Percentiles rank a stretch among this genome's conserved stretches.
phyloP scores from a whole-genome alignment of 345 rosid genomes.

The Acer yangbiense region DNA sequence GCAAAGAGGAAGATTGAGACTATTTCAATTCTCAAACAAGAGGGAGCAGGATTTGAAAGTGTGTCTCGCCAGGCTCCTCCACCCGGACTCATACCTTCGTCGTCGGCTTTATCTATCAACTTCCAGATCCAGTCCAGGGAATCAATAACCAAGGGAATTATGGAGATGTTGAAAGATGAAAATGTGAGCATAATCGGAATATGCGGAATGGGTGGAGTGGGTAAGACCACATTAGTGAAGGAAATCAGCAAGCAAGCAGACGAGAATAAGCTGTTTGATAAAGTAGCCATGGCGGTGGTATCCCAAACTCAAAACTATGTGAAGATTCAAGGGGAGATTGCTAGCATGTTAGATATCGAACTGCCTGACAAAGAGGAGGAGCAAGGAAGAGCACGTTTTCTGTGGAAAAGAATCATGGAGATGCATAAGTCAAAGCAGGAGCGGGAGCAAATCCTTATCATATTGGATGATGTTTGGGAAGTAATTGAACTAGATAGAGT shows the following conservation, averaged over 20 bases:
- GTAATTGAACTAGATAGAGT: no score
- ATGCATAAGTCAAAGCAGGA: neutral
- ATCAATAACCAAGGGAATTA: neutral
- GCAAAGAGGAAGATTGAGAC: neutral
- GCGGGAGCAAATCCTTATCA: conserved; percentile 14
- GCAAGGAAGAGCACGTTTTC: conserved; percentile 6
- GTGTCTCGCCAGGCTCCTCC: neutral
- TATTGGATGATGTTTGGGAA: neutral
- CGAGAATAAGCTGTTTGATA: conserved; percentile 11
- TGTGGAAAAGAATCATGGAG: neutral
- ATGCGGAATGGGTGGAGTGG: conserved; percentile 17
- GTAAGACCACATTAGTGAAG: conserved; percentile 20
- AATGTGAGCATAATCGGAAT: conserved; percentile 16
- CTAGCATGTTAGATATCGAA: neutral
- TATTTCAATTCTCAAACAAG: neutral
- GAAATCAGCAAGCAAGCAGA: neutral
- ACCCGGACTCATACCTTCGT: neutral
- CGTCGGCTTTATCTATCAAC: neutral
- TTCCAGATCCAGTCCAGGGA: neutral
- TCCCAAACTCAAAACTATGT: conserved; percentile 9
- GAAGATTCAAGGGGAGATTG: conserved; percentile 20
- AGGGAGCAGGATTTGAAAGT: neutral
- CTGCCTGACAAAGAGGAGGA: neutral
- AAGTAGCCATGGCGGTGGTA: conserved; percentile 3
- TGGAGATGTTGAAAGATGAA: neutral